Evolutionary conservation across 2,329 filamentous ascomycete genomes (phyloP).

Genomic region (Calonectria pseudoturangicola): DNA sequence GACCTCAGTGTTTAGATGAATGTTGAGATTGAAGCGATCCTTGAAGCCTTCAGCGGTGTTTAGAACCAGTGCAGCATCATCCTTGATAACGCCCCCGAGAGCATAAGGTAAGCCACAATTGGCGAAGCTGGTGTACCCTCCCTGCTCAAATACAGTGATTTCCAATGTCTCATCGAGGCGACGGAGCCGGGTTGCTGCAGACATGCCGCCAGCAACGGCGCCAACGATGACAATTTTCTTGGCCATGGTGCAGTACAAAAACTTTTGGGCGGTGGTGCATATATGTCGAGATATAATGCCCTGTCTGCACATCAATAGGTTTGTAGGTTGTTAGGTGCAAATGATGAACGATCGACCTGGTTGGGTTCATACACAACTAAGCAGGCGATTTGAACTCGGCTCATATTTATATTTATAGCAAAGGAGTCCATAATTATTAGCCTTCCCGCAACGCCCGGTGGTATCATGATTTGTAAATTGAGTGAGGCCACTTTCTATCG

Average conservation of each 20-base stretch:
- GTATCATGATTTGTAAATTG: conserved; percentile 1
- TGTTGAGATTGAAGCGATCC: conserved; percentile 34
- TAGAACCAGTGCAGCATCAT: conserved; percentile 25
- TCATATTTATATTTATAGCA: conserved; percentile 6
- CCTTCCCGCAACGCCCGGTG: background rate
- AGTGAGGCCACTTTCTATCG: background rate
- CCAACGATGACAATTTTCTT: conserved; percentile 38
- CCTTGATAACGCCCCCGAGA: conserved; percentile 26
- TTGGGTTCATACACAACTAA: background rate
- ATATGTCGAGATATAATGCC: too few species aligned
- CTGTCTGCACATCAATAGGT: too few species aligned
- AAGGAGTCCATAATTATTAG: too few species aligned
- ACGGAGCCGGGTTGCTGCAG: conserved; percentile 37
- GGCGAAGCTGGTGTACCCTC: conserved; percentile 36
- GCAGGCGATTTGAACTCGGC: too few species aligned
- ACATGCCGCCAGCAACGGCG: conserved; percentile 41
- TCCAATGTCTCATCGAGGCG: conserved; percentile 28
- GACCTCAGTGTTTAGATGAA: conserved; percentile 26
- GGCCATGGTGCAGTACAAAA: background rate
- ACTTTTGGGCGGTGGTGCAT: too few species aligned
- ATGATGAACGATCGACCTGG: too few species aligned
- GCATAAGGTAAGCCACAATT: conserved; percentile 39
- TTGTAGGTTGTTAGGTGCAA: background rate
- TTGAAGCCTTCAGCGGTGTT: conserved; percentile 32
- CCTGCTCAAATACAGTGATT: conserved; percentile 36